Evolutionary conservation across 257 asterid genomes (phyloP).

Genomic region (Solanum sejunctum): DNA sequence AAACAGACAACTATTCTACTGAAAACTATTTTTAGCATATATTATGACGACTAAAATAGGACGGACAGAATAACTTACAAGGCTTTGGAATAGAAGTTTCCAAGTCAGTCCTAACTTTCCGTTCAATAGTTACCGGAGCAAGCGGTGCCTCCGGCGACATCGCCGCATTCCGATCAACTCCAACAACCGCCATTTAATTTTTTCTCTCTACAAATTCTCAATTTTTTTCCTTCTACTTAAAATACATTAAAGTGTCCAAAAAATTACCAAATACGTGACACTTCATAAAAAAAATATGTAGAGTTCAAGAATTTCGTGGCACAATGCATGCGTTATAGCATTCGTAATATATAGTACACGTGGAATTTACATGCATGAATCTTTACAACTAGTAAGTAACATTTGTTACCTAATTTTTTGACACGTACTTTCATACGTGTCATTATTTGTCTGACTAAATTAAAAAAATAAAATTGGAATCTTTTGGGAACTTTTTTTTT

Average conservation of each 20-base stretch:
- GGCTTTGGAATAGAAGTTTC: slow-evolving; percentile 75
- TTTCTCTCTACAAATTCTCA: neutral
- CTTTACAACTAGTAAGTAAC: neutral
- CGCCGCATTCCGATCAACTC: slow-evolving; percentile 34
- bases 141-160: slow-evolving; percentile 58
- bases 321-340: neutral
- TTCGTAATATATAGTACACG: neutral
- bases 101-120: slow-evolving; percentile 54
- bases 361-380: neutral
- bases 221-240: neutral
- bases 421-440: neutral
- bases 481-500: neutral
- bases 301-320: neutral
- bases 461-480: neutral
- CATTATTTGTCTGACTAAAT: neutral
- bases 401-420: neutral
- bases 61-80: slow-evolving; percentile 22
- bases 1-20: no score
- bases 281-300: neutral
- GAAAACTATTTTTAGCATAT: no score
- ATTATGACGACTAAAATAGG: no score
- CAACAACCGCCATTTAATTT: slow-evolving; percentile 5
- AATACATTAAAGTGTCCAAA: neutral
- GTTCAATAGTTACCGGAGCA: slow-evolving; percentile 69
- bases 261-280: neutral